These are phyloP conservation scores for Halophytophthora batemanensis DNA, from an alignment of 352 stramenopile species.

Conservation along the genomic window DNA sequence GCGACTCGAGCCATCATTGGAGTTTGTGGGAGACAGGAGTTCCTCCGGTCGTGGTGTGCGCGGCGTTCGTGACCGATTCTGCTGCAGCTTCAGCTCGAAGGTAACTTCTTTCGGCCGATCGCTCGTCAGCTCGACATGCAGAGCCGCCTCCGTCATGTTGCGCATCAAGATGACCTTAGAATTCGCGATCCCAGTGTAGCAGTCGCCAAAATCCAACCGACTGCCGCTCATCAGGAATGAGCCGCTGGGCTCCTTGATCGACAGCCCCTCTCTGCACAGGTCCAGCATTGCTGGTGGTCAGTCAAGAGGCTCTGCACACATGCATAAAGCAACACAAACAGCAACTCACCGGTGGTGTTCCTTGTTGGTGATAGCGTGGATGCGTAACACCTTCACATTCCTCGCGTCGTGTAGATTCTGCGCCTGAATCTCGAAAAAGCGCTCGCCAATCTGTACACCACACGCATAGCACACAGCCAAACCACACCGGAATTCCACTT, in stretches of 20 bases:
- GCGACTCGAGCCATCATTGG: constrained; percentile 66
- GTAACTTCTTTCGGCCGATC: constrained; percentile 87
- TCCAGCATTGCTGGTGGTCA: background rate
- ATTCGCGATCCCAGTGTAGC: constrained; percentile 79
- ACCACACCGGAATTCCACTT: too few species aligned
- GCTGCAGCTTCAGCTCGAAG: constrained; percentile 83
- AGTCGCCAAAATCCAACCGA: constrained; percentile 87
- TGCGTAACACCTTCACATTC: constrained; percentile 85
- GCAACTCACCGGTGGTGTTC: constrained; percentile 76
- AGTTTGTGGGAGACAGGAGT: constrained; percentile 64
- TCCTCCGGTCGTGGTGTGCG: constrained; percentile 59
- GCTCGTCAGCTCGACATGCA: constrained; percentile 84
- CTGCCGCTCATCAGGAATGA: constrained; percentile 86
- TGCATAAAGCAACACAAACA: background rate
- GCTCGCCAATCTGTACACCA: constrained; percentile 62
- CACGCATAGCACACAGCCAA: constrained; percentile 7
- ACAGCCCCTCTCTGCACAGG: constrained; percentile 71
- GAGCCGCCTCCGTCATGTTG: constrained; percentile 79
- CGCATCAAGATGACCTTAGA: constrained; percentile 81
- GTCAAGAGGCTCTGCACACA: background rate
- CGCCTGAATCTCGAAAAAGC: constrained; percentile 84
- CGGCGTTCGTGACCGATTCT: constrained; percentile 66
- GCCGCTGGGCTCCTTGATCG: constrained; percentile 80
- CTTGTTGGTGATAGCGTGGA: constrained; percentile 86
- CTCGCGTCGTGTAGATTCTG: constrained; percentile 84